These are phyloP conservation scores for Leccinum obscurum DNA, from an alignment of 768 basidiomycete genomes.

Conservation along the genomic window DNA sequence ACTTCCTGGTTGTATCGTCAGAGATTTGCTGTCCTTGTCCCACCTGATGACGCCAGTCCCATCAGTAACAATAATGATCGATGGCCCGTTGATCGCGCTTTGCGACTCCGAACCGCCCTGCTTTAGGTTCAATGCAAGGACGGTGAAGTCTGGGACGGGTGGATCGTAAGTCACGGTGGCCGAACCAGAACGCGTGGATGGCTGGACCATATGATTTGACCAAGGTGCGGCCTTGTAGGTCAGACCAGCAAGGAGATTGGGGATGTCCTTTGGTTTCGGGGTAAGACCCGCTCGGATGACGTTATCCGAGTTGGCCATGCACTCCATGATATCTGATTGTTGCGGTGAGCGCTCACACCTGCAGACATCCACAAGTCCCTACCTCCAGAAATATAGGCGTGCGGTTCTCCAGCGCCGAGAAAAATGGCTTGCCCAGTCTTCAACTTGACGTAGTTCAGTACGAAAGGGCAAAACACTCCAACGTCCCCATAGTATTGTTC, in stretches of 20 bases:
- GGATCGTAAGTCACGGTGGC: constrained; percentile 76
- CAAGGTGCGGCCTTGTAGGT: constrained; percentile 79
- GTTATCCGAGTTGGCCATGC: constrained; percentile 99
- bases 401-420: constrained; percentile 93
- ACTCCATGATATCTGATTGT: constrained; percentile 88
- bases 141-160: constrained; percentile 91
- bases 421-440: constrained; percentile 89
- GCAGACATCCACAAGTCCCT: constrained; percentile 22
- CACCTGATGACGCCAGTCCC: constrained; percentile 62
- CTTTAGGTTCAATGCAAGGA: constrained; percentile 60
- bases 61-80: constrained; percentile 74
- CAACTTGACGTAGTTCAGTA: constrained; percentile 84
- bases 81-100: constrained; percentile 74
- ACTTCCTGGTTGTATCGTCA: constrained; percentile 60
- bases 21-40: constrained; percentile 35
- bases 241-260: constrained; percentile 82
- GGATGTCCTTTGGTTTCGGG: constrained; percentile 92
- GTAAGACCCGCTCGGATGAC: constrained; percentile 98
- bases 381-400: constrained; percentile 96
- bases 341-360: constrained; percentile 2
- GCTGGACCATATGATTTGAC: constrained; percentile 67
- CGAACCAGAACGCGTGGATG: constrained; percentile 47
- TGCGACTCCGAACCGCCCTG: constrained; percentile 53
- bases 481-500: constrained; percentile 89
- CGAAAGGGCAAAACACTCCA: constrained; percentile 87